Evolutionary conservation across 768 basidiomycete species (phyloP), one percentile per base, ranked within the genome.

Genomic region (Tulasnella sp.): DNA sequence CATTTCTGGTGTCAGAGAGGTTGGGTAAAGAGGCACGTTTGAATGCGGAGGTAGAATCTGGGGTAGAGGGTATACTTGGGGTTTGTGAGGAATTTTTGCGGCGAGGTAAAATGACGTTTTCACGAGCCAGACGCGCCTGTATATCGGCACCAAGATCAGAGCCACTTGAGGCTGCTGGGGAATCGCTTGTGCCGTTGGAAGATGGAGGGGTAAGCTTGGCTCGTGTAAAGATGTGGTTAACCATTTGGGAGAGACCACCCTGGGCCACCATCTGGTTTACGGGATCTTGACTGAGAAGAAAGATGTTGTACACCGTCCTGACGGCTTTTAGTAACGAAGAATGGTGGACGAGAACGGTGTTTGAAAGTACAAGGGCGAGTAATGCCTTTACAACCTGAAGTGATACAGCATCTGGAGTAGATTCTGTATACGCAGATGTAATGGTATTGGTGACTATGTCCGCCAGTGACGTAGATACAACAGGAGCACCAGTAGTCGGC

Each of bases 191-290:
- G 7, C 33, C 56, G 9, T 56, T 45, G 16, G 37, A 37, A 1
- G 53, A 5, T n/a, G n/a, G n/a, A 24, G 6, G 16, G 6, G 49
- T 37, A 25, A 71, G 60, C 62, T 72, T 72, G 60, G 87, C 88
- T 19, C 95, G 77, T 12, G 83, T 75, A 63, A 99, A 98, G 51
- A 98, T 80, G 60, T 96, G 92, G 59, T 95, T 85, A 2, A 98
- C 91, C 81, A 99, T 98, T 65, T 99, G 95, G 0, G 90, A 91
- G 15, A 99, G 75, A 15, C 92, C 90, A 16, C 93, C 95, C 65
- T 99, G 95, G 15, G 95, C 95, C 32, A 99, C 93, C 71, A 87
- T 92, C 67, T 98, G 95, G 58, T 93, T 98, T 44, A 91, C 84
- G 4, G 83, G 75, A 60, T 93, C 89, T 19, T 75, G 73, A 59